Base-by-base conservation (phyloP, 1,139 yeast genomes). In the Candida tropicalis region DNA sequence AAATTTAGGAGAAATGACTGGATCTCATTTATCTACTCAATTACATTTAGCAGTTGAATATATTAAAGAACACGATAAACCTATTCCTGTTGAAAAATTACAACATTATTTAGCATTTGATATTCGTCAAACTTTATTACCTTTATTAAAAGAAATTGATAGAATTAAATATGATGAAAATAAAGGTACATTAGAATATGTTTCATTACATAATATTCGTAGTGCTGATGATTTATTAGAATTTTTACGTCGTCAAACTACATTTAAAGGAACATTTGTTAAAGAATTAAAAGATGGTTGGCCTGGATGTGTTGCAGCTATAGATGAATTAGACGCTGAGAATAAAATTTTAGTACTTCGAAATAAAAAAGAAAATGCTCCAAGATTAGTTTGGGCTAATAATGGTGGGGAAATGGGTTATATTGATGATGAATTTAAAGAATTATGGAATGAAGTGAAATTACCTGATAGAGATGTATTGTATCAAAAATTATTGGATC, bases 231-330 rank as follows among this genome's bases (percentile, higher is more conserved):
- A 89, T 51, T 70, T 95, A 49, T 63, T 95, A 44, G 75, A 81
- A 47, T 86, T 84, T 53, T 72, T 95, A 47, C 77, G 91, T 55
- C 74, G 83, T 18, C 97, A 90, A 65, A 84, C 87, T 1, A 88
- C 97, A 2, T 90, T 88, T 62, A 88, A 84, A 58, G 99, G 99
- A 2, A 77, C 87, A 2, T 73, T 90, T 0, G 97, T 93, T 24
- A 88, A 88, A 58, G 97, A 91, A 57, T 73, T 95, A 47, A 85
- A 84, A 57, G 99, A 95, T 60, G 99, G 99, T 16, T 95, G 99
- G 99, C 79, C 87, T 40, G 95, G 91, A n/a, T 91, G 97, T 60
- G 63, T 85, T 38, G 81, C 79, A 5, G 87, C 95, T 0, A 81
- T 93, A 23, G 82, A 82, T 39, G 83, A 84, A 54, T 69, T 93